Evolutionary conservation across 1,284 basidiomycete species (phyloP).

Genomic region (Somion occarium): DNA sequence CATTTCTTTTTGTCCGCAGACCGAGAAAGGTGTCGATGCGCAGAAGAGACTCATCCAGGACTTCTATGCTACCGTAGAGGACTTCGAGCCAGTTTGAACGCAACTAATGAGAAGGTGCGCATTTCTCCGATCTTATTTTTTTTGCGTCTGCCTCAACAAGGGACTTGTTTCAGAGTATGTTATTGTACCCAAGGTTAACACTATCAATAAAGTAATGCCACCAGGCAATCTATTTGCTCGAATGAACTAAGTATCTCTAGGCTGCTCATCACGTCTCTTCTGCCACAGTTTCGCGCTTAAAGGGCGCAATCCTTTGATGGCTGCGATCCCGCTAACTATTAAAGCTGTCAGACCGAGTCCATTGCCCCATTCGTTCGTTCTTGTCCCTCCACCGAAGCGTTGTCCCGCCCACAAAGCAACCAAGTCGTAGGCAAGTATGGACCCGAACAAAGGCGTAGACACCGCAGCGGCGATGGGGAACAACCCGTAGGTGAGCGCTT

Average conservation of each 20-base stretch:
- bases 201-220: background rate
- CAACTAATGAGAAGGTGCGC: background rate
- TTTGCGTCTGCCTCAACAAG: background rate
- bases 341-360: constrained; percentile 23
- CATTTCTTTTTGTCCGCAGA: constrained; percentile 29
- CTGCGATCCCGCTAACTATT: constrained; percentile 18
- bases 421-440: constrained; percentile 25
- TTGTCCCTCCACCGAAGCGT: constrained; percentile 7
- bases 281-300: background rate
- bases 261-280: background rate
- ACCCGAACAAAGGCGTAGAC: constrained; percentile 25
- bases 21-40: constrained; percentile 62
- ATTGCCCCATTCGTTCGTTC: constrained; percentile 20
- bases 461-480: constrained; percentile 21
- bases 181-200: too few relatives aligned
- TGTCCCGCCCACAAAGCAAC: constrained; percentile 25
- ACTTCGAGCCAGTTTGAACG: constrained; percentile 47
- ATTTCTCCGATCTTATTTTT: background rate
- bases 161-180: background rate
- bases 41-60: constrained; percentile 81
- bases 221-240: too few relatives aligned
- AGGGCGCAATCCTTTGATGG: too few relatives aligned
- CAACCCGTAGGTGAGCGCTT: constrained; percentile 20
- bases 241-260: background rate
- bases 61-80: constrained; percentile 81